Evolutionary conservation across 768 basidiomycete species (phyloP).

Genomic region (Leccinellum rugosiceps): DNA sequence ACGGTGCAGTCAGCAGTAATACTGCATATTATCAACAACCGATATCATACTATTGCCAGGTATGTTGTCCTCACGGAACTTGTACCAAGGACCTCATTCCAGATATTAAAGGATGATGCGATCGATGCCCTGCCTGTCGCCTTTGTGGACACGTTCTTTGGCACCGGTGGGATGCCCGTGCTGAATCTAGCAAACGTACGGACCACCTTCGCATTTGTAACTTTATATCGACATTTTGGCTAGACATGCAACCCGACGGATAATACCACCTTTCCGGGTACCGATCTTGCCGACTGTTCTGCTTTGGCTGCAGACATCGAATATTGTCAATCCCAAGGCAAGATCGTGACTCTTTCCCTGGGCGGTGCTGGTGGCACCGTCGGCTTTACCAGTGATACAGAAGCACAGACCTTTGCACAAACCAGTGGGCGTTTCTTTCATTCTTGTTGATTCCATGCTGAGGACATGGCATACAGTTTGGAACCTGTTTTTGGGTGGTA

Average conservation of each 20-base stretch:
- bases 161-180: conserved; percentile 56
- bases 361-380: conserved; percentile 43
- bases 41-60: conserved; percentile 63
- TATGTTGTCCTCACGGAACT: conserved; percentile 21
- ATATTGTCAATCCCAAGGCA: conserved; percentile 44
- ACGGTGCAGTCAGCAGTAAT: conserved; percentile 55
- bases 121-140: conserved; percentile 69
- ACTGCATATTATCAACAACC: conserved; percentile 57
- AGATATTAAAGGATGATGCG: conserved; percentile 48
- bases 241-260: conserved; percentile 42
- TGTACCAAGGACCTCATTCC: conserved; percentile 3
- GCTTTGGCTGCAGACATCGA: conserved; percentile 40
- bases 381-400: conserved; percentile 36
- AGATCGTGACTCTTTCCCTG: conserved; percentile 45
- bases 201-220: neutral
- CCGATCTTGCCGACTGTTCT: conserved; percentile 38
- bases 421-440: conserved; percentile 15
- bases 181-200: conserved; percentile 68
- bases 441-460: conserved; percentile 7
- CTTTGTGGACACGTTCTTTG: conserved; percentile 66
- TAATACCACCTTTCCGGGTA: conserved; percentile 41
- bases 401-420: conserved; percentile 34
- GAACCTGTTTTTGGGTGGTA: conserved; percentile 48
- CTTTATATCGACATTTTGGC: neutral
- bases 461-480: conserved; percentile 29